Percentiles rank a stretch among this genome's conserved stretches.
Evolutionary conservation across 306 rosid genomes (phyloP).

Genomic region (Cucurbita maxima): DNA sequence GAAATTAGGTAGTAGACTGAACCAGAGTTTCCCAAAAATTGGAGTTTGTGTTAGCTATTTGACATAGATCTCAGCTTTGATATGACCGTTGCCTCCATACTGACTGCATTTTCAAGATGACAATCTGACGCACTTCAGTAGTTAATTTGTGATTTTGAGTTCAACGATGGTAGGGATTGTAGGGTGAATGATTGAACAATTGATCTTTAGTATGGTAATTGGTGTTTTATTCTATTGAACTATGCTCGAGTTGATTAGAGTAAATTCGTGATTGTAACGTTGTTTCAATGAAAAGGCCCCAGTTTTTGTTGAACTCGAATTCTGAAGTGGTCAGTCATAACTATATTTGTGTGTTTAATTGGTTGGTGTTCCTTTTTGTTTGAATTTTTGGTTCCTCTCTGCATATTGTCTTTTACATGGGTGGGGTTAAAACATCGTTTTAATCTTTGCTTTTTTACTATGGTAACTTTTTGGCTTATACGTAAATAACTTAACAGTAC

Average conservation of each 20-base stretch:
- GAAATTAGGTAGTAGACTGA: neutral
- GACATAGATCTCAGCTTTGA: neutral
- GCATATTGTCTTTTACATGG: neutral
- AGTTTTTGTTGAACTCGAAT: neutral
- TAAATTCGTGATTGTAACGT: neutral
- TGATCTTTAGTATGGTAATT: neutral
- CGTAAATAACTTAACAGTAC: no score
- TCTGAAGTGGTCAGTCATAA: neutral
- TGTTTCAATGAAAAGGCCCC: neutral
- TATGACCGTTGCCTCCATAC: neutral
- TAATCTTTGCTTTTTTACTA: neutral
- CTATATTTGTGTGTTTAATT: neutral
- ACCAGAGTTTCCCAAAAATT: neutral
- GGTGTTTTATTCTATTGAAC: neutral
- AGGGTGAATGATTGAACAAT: neutral
- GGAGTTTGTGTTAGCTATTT: neutral
- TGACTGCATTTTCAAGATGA: neutral
- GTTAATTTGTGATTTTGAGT: neutral
- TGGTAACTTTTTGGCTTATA: neutral
- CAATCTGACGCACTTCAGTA: neutral
- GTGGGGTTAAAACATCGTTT: neutral
- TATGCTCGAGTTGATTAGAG: neutral
- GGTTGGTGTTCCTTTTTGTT: neutral
- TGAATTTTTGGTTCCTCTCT: neutral
- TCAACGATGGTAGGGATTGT: neutral